These are phyloP conservation scores for Colletotrichum simmondsii DNA, from an alignment of 2,329 filamentous ascomycete species.

Conservation along the genomic window DNA sequence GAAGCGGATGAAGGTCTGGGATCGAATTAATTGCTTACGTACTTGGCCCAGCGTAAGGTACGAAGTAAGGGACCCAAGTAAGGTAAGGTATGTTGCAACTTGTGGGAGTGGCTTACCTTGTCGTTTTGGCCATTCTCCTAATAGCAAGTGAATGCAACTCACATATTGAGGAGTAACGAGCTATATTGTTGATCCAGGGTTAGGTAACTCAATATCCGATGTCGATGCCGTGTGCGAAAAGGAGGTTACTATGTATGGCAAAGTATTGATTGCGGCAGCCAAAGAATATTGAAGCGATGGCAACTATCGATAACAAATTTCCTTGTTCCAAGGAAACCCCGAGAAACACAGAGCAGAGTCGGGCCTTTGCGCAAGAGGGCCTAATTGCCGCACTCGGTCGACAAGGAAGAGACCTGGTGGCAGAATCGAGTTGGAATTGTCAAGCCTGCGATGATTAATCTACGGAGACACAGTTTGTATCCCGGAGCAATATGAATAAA, in stretches of 20 bases:
- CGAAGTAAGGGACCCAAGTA: not conserved
- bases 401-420: slow-evolving; percentile 20
- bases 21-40: not conserved
- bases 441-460: not conserved
- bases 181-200: slow-evolving; percentile 8
- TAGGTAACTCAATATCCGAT: slow-evolving; percentile 1
- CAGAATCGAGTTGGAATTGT: not conserved
- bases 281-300: slow-evolving; percentile 9
- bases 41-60: not conserved
- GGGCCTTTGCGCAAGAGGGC: slow-evolving; percentile 22
- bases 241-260: not conserved
- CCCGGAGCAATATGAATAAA: not conserved
- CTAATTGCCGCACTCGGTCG: slow-evolving; percentile 1
- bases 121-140: not conserved
- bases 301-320: slow-evolving; percentile 19
- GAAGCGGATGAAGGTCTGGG: not conserved
- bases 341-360: slow-evolving; percentile 3
- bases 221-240: slow-evolving; percentile 12
- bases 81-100: not conserved
- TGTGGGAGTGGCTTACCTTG: not conserved
- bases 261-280: not conserved
- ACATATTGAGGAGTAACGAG: not conserved
- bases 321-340: slow-evolving; percentile 18
- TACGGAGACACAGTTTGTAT: not conserved
- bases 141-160: not conserved